Evolutionary conservation across 169 alveolate genomes (phyloP), one percentile per base, ranked within the genome.

Genomic region (Plasmodium relictum): DNA sequence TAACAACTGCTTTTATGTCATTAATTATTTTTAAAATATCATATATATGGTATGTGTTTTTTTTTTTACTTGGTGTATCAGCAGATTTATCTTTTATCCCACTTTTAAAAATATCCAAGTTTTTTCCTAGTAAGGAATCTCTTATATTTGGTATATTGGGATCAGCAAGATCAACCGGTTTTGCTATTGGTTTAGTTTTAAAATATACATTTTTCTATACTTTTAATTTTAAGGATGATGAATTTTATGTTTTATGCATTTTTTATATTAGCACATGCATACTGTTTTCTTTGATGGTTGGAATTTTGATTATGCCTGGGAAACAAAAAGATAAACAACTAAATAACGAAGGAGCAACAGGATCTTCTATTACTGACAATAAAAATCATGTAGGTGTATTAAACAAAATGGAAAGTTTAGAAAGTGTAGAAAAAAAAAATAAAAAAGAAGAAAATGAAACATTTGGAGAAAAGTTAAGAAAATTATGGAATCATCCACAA

Each of bases 61-160:
- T 85, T 69, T 14, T 85, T 6, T 69, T 69, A 50, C 7, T 85
- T 16, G 92, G 92, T 70, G 31, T 85, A 58, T 85, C 92, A 70
- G 87, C 92, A 0, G 92, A 85, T 48, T 68, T 71, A n/a, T 68
- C 87, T 0, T 85, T 70, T 72, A 62, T 85, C n/a, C 92, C 92
- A 0, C 44, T 85, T 10, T 85, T 85, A 85, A 68, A 85, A 70
- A 18, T 85, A 58, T 85, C 92, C 0, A 85, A 85, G 42, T 85
- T 26, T 31, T 85, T 85, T 16, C 87, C 74, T 4, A 63, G 74
- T 18, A 39, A 71, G 50, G 92, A 85, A 50, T 85, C 92, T 7
- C 54, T 85, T 16, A 59, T 85, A 4, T 85, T 85, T 70, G 92
- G 92, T 8, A 85, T 85, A n/a, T 50, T 85, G 24, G 92, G 92